Conservation (phyloP, 768 basidiomycete genomes). For the Cyclocybe cylindracea region DNA sequence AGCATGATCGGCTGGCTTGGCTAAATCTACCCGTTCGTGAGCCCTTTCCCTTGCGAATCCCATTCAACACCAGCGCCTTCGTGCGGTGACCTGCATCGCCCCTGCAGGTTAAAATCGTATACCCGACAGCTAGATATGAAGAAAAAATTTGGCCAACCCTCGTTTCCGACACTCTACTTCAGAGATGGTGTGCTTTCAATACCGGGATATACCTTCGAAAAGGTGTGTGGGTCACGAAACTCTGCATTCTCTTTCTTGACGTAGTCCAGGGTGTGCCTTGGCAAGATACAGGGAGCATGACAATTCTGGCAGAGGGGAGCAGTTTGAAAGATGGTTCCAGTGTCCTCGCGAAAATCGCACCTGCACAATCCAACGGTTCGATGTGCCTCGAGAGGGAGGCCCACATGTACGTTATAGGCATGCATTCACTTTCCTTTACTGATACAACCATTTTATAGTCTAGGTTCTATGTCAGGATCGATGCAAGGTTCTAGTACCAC, state of each 20-base stretch:
- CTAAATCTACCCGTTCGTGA: too few relatives aligned
- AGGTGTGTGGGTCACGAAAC: slow-evolving; percentile 34
- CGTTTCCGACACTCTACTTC: slow-evolving; percentile 61
- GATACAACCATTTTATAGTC: slow-evolving; percentile 30
- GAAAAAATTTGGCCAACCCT: slow-evolving; percentile 56
- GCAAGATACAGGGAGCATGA: slow-evolving; percentile 76
- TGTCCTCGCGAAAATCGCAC: slow-evolving; percentile 73
- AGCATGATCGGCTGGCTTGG: too few relatives aligned
- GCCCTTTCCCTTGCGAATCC: too few relatives aligned
- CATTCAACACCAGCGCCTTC: slow-evolving; percentile 5
- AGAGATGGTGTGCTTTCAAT: slow-evolving; percentile 59
- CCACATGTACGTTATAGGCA: slow-evolving; percentile 54
- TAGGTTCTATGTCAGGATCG: slow-evolving; percentile 48
- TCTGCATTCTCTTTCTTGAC: too few relatives aligned
- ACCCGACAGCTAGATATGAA: slow-evolving; percentile 35
- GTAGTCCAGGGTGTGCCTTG: slow-evolving; percentile 54
- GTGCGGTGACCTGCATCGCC: too few relatives aligned
- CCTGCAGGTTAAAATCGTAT: neutral
- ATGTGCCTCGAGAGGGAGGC: slow-evolving; percentile 74
- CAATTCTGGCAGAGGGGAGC: slow-evolving; percentile 65
- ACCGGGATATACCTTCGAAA: slow-evolving; percentile 75
- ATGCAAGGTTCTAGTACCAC: slow-evolving; percentile 54
- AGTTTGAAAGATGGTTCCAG: slow-evolving; percentile 70
- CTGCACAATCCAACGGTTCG: slow-evolving; percentile 70
- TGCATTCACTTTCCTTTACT: neutral